Evolutionary conservation across 306 rosid species (phyloP), one percentile per base, ranked within the genome.

Genomic region (Ziziphus jujuba): DNA sequence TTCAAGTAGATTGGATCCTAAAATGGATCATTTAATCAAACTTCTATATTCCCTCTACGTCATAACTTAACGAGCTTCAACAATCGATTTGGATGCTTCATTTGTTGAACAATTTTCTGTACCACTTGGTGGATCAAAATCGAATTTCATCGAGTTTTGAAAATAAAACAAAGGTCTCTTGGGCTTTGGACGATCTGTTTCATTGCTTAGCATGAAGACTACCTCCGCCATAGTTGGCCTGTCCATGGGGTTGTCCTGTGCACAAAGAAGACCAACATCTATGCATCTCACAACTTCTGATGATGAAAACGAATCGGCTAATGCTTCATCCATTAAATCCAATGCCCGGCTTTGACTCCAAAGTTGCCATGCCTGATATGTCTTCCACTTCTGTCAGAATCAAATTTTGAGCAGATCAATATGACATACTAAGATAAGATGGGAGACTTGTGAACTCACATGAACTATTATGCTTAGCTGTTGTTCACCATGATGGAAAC

Each of bases 171-270:
- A 11, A 8, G 83, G 83, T 35, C 33, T 28, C 33, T 73, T 69
- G 19, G 83, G 79, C 9, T 43, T 53, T 1, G 76, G 76, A 31
- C 28, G 47, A 50, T 57, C 47, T 25, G 47, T 55, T 10, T 79
- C 75, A 0, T 57, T 68, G n/a, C 64, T 48, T 13, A 44, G 53
- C 79, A 79, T 68, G 16, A 47, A 44, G 28, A 53, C 72, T 8
- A 78, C 45, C 3, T 69, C 83, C 5, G 60, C 15, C 72, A 64
- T 78, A 38, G 59, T 56, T 28, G 83, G 79, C 7, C 75, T 73
- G 21, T 73, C 82, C 0, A 31, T 23, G 1, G 79, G 57, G 14
- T 51, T 23, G 28, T 73, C 75, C 24, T 78, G 82, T 16, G 73
- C 75, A 10, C 72, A 78, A 0, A 68, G 54, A 17, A 78, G 75